Evolutionary conservation across 2,329 filamentous ascomycete genomes (phyloP), one percentile per base, ranked within the genome.

Genomic region (Paracorniculantispora psalliotae): DNA sequence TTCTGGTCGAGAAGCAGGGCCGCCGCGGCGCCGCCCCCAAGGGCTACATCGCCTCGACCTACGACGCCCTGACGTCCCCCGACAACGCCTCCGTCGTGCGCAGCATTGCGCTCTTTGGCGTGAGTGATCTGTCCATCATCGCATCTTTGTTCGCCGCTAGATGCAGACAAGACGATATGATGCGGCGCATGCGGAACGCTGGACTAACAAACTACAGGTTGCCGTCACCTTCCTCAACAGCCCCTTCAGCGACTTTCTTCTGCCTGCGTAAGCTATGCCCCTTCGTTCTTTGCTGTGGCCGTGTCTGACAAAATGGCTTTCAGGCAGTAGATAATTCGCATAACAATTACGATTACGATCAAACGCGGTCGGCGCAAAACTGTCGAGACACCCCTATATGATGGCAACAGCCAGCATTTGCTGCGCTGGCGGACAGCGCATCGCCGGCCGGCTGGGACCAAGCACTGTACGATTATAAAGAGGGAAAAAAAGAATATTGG

Each of bases 31-130:
- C 77, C 49, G 71, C 77, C 51, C 72, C 75, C 61, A 73, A 75
- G 62, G 81, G 86, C 63, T 79, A 83, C 72, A 65, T 88, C 64
- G 77, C 76, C 66, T 78, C 77, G 59, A 78, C 82, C 64, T 89
- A 88, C 73, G 79, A 81, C 61, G 77, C 83, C 64, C 68, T 89
- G 68, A 89, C 85, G 58, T 81, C 82, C 28, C 73, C 86, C 35
- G 87, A 90, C 69, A 90, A 90, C 73, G 80, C 84, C 51, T 81
- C 85, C 59, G 81, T 89, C 59, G 86, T 90, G 61, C 81, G 84
- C 67, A 89, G 86, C 69, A 75, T 90, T 65, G 78, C 83, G 63
- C 72, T 89, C 66, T 90, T 90, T 69, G 86, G 85, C 59, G 86
- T 90, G 79, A 70, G 86, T 77, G 47, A 26, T 43, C 46, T 25